These are phyloP conservation scores for Solanum hybrid DNA, from an alignment of 305 asterid genomes.

Conservation along the genomic window DNA sequence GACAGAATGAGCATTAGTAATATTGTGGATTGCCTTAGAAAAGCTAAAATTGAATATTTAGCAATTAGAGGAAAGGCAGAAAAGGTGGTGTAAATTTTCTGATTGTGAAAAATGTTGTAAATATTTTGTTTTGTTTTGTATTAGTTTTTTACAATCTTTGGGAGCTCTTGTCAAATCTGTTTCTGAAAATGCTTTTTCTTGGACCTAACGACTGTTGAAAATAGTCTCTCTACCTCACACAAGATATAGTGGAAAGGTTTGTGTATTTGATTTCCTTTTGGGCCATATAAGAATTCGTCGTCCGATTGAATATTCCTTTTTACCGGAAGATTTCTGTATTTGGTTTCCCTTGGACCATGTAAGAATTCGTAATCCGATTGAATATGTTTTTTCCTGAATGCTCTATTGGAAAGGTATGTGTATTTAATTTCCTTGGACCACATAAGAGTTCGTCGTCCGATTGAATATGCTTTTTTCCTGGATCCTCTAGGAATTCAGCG, in stretches of 20 bases:
- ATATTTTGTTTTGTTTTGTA: background rate
- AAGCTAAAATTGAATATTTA: background rate
- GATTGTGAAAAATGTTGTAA: background rate
- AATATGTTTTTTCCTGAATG: background rate
- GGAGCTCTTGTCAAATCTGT: no score
- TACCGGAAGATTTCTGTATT: accelerated
- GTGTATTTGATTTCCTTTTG: background rate
- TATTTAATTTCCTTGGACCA: background rate
- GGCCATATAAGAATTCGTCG: background rate
- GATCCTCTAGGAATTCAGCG: no score
- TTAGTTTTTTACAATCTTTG: no score
- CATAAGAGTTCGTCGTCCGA: background rate
- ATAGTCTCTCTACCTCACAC: background rate
- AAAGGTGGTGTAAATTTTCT: background rate
- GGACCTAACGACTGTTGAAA: no score
- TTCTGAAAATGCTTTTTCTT: background rate
- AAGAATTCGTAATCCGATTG: background rate
- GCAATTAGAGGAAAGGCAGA: background rate
- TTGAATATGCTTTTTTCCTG: no score
- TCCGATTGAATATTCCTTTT: background rate
- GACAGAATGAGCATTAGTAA: background rate
- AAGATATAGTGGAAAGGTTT: background rate
- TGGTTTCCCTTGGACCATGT: background rate
- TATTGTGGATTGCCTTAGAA: background rate
- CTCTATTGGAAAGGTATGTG: background rate